Evolutionary conservation across 2,329 filamentous ascomycete genomes (phyloP).

Genomic region (Thelonectria rubi): DNA sequence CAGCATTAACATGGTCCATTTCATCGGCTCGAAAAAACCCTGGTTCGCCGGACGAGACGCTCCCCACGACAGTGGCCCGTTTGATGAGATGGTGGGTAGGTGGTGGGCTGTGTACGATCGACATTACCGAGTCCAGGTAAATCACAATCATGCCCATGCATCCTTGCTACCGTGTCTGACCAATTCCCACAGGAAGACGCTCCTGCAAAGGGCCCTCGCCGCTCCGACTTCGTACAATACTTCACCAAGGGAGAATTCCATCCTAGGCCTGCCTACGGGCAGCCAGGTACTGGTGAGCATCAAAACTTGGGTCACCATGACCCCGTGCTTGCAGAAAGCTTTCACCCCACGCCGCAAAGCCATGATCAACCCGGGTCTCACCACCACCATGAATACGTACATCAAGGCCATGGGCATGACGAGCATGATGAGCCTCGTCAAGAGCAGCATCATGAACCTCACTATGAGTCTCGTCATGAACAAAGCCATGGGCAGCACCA

Average conservation of each 20-base stretch:
- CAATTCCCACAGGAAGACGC: conserved; percentile 30
- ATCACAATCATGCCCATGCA: background rate
- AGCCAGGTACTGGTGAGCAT: conserved; percentile 37
- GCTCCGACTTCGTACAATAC: conserved; percentile 57
- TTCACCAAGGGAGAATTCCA: conserved; percentile 64
- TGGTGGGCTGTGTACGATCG: conserved; percentile 97
- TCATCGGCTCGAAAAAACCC: conserved; percentile 91
- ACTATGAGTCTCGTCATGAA: background rate
- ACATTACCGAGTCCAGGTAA: conserved; percentile 73
- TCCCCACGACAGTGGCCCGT: conserved; percentile 67
- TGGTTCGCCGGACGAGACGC: conserved; percentile 75
- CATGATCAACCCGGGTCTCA: conserved; percentile 27
- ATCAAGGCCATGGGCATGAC: conserved; percentile 4
- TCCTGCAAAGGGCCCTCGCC: conserved; percentile 21
- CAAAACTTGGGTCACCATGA: conserved; percentile 38
- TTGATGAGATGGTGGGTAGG: conserved; percentile 82
- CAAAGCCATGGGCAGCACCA: conserved; percentile 12
- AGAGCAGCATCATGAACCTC: conserved; percentile 16
- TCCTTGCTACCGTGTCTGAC: conserved; percentile 18
- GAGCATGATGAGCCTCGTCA: conserved; percentile 35
- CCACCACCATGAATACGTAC: conserved; percentile 16
- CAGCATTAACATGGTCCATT: conserved; percentile 90
- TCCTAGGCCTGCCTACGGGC: conserved; percentile 31
- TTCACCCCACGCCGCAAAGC: conserved; percentile 32
- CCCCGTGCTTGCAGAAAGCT: conserved; percentile 25